Base-by-base conservation (phyloP, 306 rosid species). In the Macrotyloma uniflorum region DNA sequence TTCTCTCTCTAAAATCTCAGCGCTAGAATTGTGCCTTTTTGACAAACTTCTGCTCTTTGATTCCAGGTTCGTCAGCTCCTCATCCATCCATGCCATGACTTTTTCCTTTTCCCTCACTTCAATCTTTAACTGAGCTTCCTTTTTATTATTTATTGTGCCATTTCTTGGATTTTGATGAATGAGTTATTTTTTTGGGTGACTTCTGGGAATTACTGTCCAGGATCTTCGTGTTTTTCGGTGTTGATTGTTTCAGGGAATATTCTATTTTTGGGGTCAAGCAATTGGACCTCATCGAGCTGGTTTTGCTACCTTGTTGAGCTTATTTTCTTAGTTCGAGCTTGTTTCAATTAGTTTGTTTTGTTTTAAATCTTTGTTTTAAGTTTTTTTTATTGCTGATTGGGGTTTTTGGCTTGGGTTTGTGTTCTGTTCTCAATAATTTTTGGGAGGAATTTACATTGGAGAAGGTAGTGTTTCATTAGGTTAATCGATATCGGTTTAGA, bases 1-100 rank as follows among this genome's bases (percentile, higher is more conserved):
- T 61, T 82, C 88, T 89, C 85, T 93, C 87, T 84, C 86, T 80
- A 86, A 79, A 89, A 86, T 88, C 93, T 90, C 91, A 85, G 83
- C 79, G 86, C 87, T 80, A 75, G 65, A 89, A 61, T 85, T 79
- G 83, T 85, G 32, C 67, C 79, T 85, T 87, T 80, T 89, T 89
- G 77, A 58, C 85, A 70, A 74, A 83, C 70, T 91, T 80, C 79
- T 74, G 81, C 74, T 80, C 76, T 81, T 88, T 77, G 77, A 86
- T 79, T 84, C 80, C 87, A 91, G 98, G 98, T 95, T 84, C 74
- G 87, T 89, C 75, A 67, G 51, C 79, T n/a, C 84, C 87, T 46
- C 47, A 68, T 85, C 86, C 93, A 91, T 92, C 93, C 84, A 74
- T 42, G n/a, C 62, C 79, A 80, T 84, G 79, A 30, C 64, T 53